These are phyloP conservation scores for Salvia sclarea DNA, from an alignment of 305 asterid species.

Conservation along the genomic window DNA sequence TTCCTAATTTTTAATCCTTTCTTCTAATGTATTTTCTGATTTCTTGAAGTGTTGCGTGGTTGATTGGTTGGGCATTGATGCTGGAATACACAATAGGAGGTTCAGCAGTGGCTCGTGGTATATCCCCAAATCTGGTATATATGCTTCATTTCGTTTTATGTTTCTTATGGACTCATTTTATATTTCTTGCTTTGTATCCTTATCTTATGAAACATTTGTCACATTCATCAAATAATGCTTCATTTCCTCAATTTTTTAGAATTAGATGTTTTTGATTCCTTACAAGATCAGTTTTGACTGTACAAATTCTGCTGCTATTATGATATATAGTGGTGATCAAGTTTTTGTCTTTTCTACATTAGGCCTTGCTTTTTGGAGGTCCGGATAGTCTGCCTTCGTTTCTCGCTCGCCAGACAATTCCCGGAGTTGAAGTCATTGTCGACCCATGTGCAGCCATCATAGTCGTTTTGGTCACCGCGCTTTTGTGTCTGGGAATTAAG, in stretches of 20 bases:
- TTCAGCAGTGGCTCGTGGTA: conserved; percentile 95
- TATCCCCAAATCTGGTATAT: conserved; percentile 93
- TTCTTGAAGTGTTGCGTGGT: conserved; percentile 77
- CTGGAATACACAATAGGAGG: conserved; percentile 94
- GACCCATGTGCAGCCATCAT: conserved; percentile 89
- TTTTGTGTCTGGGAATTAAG: conserved; percentile 85
- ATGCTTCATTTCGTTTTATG: conserved; percentile 18
- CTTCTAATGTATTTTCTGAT: not conserved
- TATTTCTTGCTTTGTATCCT: not conserved
- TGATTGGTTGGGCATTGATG: conserved; percentile 91
- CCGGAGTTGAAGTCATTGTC: conserved; percentile 63
- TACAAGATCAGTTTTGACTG: not conserved
- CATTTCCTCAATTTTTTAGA: not conserved
- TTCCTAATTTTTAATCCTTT: not conserved
- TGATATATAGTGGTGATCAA: conserved; percentile 14
- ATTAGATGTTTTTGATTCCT: not conserved
- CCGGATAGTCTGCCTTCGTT: conserved; percentile 71
- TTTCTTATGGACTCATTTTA: not conserved
- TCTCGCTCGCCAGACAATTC: conserved; percentile 79
- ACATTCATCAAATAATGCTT: not conserved
- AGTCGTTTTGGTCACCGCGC: conserved; percentile 70
- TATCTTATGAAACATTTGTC: not conserved
- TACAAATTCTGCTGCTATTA: not conserved
- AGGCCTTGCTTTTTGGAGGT: conserved; percentile 95
- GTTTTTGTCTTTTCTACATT: conserved; percentile 21